Evolutionary conservation across 805 yeast species (phyloP).

Genomic region (Metschnikowia dekortorum): DNA sequence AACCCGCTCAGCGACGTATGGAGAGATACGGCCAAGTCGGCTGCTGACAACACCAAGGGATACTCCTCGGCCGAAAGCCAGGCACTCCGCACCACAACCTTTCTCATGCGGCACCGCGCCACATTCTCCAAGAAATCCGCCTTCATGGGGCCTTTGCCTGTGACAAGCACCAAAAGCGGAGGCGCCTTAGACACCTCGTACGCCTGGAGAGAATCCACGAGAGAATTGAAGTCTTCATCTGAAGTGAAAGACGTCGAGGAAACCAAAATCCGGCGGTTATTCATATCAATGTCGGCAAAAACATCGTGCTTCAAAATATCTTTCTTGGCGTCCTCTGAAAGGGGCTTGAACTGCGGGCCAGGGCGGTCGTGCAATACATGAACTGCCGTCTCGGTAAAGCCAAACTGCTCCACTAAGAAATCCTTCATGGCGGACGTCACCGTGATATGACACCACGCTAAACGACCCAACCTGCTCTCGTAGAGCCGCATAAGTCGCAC

Average conservation of each 20-base stretch:
- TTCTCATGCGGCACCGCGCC: conserved; percentile 35
- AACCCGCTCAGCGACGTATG: conserved; percentile 91
- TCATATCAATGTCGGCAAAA: conserved; percentile 22
- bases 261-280: conserved; percentile 59
- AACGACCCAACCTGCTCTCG: conserved; percentile 58
- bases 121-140: conserved; percentile 47
- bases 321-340: conserved; percentile 25
- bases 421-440: conserved; percentile 74
- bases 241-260: conserved; percentile 94
- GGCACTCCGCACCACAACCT: conserved; percentile 54
- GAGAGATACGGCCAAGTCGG: conserved; percentile 85
- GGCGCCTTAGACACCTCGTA: conserved; percentile 48
- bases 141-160: conserved; percentile 92
- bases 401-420: conserved; percentile 54
- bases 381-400: conserved; percentile 42
- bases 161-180: conserved; percentile 66
- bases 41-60: conserved; percentile 66
- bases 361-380: conserved; percentile 85
- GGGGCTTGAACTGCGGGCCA: conserved; percentile 58
- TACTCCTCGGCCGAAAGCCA: conserved; percentile 83
- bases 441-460: conserved; percentile 69
- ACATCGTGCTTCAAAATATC: conserved; percentile 25
- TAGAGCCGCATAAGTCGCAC: conserved; percentile 57
- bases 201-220: conserved; percentile 61
- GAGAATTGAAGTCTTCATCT: conserved; percentile 78